A percentile compares a stretch with the other conserved stretches of the same genome.
Evolutionary conservation across 2,329 filamentous ascomycete species (phyloP).

Genomic region (Sarocladiaceae sp.): DNA sequence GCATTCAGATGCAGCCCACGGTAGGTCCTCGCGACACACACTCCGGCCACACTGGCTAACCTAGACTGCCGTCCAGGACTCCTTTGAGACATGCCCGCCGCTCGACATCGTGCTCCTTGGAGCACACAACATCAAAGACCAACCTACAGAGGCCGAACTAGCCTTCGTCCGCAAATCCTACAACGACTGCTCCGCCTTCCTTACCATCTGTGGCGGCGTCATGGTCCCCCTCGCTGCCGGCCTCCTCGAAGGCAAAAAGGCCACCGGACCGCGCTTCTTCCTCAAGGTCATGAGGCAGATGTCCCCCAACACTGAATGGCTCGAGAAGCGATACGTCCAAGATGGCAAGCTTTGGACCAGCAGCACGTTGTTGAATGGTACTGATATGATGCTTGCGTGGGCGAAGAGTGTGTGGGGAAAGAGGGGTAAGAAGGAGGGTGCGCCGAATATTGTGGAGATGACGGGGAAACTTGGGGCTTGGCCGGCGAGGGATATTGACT

Average conservation of each 20-base stretch:
- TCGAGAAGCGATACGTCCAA: conserved; percentile 29
- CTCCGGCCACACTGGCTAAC: neutral
- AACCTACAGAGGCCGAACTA: conserved; percentile 26
- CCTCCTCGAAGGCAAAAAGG: conserved; percentile 31
- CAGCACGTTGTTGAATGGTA: conserved; percentile 28
- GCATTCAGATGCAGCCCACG: conserved; percentile 24
- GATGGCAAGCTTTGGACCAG: conserved; percentile 34
- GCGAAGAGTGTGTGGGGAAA: conserved; percentile 23
- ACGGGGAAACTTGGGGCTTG: conserved; percentile 19
- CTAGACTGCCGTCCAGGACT: conserved; percentile 25
- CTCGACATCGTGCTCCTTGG: conserved; percentile 39
- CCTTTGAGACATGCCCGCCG: conserved; percentile 32
- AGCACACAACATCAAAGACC: conserved; percentile 25
- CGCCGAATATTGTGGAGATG: conserved; percentile 11
- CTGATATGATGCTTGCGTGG: conserved; percentile 29
- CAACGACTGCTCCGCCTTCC: conserved; percentile 30
- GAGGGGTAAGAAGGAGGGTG: conserved; percentile 14
- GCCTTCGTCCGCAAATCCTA: conserved; percentile 31
- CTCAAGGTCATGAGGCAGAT: conserved; percentile 21
- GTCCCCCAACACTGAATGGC: conserved; percentile 29
- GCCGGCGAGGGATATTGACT: conserved; percentile 27
- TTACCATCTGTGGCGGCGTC: conserved; percentile 35
- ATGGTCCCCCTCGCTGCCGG: conserved; percentile 27
- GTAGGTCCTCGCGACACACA: conserved; percentile 16
- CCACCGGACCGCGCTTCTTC: conserved; percentile 28